Evolutionary conservation across 352 stramenopile species (phyloP).

Genomic region (Phytophthora syringae): DNA sequence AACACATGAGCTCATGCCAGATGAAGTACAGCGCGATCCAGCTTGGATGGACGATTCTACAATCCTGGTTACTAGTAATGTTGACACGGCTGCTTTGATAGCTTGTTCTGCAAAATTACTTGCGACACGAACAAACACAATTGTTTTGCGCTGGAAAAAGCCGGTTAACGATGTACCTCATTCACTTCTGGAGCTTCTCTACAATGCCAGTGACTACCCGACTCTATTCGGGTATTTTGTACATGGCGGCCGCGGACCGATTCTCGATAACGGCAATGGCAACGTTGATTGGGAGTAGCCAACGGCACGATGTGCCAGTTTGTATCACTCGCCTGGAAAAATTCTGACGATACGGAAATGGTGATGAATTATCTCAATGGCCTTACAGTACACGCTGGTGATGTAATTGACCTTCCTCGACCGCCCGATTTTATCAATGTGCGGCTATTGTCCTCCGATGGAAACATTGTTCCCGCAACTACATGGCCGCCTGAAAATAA

Average conservation of each 20-base stretch:
- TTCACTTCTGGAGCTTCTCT: not conserved
- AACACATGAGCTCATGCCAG: not conserved
- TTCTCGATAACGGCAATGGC: not conserved
- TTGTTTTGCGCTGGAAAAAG: not conserved
- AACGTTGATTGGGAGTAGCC: not conserved
- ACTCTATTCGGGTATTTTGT: not conserved
- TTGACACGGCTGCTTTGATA: slow-evolving; percentile 2
- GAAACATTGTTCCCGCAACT: not conserved
- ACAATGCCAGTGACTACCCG: not conserved
- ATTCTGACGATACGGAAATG: not conserved
- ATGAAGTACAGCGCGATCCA: not conserved
- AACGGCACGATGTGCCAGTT: not conserved
- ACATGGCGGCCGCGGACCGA: not conserved
- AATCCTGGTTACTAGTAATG: slow-evolving; percentile 1
- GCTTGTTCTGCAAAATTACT: not conserved
- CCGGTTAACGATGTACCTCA: not conserved
- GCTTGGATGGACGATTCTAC: not conserved
- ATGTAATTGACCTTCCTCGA: not conserved
- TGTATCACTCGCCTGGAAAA: not conserved
- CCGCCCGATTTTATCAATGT: not conserved
- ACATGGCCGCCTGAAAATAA: not conserved
- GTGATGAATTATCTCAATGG: not conserved
- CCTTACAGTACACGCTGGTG: not conserved
- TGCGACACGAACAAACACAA: not conserved
- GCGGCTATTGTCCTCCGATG: not conserved